Evolutionary conservation across 2,329 filamentous ascomycete species (phyloP), one percentile per base, ranked within the genome.

Genomic region (Aureobasidium pullulans): DNA sequence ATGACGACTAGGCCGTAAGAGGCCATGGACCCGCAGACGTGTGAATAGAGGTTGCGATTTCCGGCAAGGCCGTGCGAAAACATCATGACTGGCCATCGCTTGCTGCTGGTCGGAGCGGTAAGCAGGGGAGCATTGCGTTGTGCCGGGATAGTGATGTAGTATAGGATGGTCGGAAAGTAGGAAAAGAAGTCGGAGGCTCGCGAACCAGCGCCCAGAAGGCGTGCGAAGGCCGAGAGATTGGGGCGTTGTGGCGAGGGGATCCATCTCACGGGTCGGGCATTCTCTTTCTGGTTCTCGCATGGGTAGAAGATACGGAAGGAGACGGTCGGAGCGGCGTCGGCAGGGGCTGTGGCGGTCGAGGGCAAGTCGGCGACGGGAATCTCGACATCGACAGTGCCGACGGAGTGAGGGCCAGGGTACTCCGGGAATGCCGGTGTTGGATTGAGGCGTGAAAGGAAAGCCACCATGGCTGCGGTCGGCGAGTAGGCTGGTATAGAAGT

Each of bases 21-120:
- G 4, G 90, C 88, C 31, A 96, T 75, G 0, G 88, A 89, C 15
- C 88, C 88, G 16, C 82, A 86, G 28, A 95, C 75, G 68, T 92
- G 87, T n/a, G 89, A 93, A 75, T 96, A 96, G 10, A 89, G 84
- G 67, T 94, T 94, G 64, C 89, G 82, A 61, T 84, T 86, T 39
- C 90, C 90, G 39, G 88, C 90, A 1, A 96, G 78, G 0, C 90
- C 90, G 69, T 96, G 90, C 1, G 89, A 94, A 73, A 96, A 95
- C 63, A 96, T 78, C 76, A 90, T 85, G 0, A 90, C 87, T 0
- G 90, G 90, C 87, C 89, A 94, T 75, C 84, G 77, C 59, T 78
- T 75, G 61, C 61, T 83, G 68, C 61, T 76, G 61, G 68, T 76
- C 1, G 72, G 70, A 23, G 76, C 71, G 34, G 73, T 68, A 39